phyloP scores from a whole-genome alignment of 208 protist genomes.

The Acanthamoeba polyphaga region DNA sequence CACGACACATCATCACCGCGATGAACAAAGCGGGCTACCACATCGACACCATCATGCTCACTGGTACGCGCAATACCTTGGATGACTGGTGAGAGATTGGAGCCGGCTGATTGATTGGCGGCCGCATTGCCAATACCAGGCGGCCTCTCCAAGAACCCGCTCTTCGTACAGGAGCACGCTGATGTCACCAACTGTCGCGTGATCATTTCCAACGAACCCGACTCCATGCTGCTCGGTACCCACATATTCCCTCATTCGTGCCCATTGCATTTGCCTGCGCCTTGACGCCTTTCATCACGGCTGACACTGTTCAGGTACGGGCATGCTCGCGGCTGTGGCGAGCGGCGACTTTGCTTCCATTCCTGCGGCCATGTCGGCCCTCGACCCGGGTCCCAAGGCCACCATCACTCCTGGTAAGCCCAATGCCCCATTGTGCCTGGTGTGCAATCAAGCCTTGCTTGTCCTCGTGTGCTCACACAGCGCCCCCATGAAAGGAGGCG shows the following conservation, averaged over 20 bases:
- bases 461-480: background rate
- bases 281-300: background rate
- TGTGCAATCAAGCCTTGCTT: background rate
- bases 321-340: conserved; percentile 14
- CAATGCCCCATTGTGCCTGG: background rate
- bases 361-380: background rate
- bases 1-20: conserved; percentile 32
- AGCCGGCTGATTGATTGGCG: background rate
- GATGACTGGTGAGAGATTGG: no score
- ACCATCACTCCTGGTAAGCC: background rate
- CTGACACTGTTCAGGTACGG: conserved; percentile 10
- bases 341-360: conserved; percentile 18
- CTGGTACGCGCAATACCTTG: background rate
- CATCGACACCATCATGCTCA: conserved; percentile 6
- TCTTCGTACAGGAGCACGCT: conserved; percentile 54
- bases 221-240: conserved; percentile 50
- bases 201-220: conserved; percentile 7
- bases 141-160: conserved; percentile 13
- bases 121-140: background rate
- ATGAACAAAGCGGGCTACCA: conserved; percentile 41
- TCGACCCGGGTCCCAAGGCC: conserved; percentile 8
- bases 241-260: no score
- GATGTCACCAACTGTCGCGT: conserved; percentile 44
- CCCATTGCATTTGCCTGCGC: background rate
- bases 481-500: background rate